Percentiles rank a stretch among this genome's conserved stretches.
Evolutionary conservation across 768 basidiomycete species (phyloP).

Genomic region (Kwoniella bestiolae): DNA sequence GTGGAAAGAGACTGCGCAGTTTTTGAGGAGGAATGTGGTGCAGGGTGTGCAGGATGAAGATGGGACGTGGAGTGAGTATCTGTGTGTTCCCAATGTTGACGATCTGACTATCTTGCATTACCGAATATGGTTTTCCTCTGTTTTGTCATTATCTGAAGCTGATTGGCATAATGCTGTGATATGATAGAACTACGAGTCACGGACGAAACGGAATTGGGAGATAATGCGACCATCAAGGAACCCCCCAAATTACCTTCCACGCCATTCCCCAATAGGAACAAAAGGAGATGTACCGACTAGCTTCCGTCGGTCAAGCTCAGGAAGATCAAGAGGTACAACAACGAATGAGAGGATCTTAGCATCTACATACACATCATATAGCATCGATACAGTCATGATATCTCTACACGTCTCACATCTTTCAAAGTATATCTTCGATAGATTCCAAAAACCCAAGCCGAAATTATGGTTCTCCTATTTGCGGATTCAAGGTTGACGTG

Average conservation of each 20-base stretch:
- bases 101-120: constrained; percentile 1
- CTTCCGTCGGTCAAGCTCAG: not conserved
- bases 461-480: too few relatives aligned
- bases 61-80: constrained; percentile 66
- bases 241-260: constrained; percentile 58
- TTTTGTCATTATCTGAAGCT: too few relatives aligned
- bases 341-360: not conserved
- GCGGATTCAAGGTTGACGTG: not conserved
- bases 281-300: constrained; percentile 24
- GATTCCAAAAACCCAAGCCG: too few relatives aligned
- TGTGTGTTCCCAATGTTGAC: constrained; percentile 41
- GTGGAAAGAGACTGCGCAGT: constrained; percentile 72
- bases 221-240: constrained; percentile 76
- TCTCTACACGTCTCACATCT: not conserved
- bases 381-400: not conserved
- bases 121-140: too few relatives aligned
- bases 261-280: constrained; percentile 54
- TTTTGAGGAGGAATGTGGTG: constrained; percentile 80
- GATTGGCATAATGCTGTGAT: too few relatives aligned
- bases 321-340: not conserved
- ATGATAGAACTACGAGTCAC: constrained; percentile 71
- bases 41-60: constrained; percentile 68
- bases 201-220: constrained; percentile 81
- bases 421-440: too few relatives aligned
- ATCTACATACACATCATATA: not conserved